These are phyloP conservation scores for Pneumocystis carinii DNA, from an alignment of 1,139 yeast genomes.

Conservation along the genomic window DNA sequence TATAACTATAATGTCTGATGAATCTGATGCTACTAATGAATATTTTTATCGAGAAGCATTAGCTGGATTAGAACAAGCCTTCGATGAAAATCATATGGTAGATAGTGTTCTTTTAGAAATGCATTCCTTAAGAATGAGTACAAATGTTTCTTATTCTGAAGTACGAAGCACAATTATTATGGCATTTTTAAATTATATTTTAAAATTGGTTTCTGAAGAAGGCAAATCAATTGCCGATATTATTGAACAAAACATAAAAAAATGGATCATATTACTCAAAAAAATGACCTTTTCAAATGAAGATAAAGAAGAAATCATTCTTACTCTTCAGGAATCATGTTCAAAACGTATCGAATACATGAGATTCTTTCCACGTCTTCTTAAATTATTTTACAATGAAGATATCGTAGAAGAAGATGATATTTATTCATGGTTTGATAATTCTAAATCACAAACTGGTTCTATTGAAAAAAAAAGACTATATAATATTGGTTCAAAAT, in stretches of 20 bases:
- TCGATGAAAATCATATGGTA: conserved; percentile 78
- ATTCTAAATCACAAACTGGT: neutral
- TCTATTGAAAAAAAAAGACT: neutral
- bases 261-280: conserved; percentile 38
- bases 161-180: conserved; percentile 68
- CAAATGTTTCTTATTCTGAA: conserved; percentile 89
- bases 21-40: conserved; percentile 38
- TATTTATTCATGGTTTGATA: neutral
- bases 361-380: neutral
- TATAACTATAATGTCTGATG: conserved; percentile 13
- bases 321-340: neutral
- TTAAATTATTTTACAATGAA: neutral
- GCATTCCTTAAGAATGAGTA: conserved; percentile 89
- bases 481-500: neutral
- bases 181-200: conserved; percentile 36
- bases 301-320: conserved; percentile 1
- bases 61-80: conserved; percentile 85
- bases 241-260: neutral
- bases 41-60: conserved; percentile 66
- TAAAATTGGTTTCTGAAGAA: neutral
- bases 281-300: conserved; percentile 41
- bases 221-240: neutral
- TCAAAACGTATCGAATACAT: neutral
- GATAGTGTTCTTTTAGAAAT: conserved; percentile 87
- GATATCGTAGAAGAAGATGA: neutral